Evolutionary conservation across 83 land plant genomes (phyloP).

Genomic region (Isoetes engelmannii): DNA sequence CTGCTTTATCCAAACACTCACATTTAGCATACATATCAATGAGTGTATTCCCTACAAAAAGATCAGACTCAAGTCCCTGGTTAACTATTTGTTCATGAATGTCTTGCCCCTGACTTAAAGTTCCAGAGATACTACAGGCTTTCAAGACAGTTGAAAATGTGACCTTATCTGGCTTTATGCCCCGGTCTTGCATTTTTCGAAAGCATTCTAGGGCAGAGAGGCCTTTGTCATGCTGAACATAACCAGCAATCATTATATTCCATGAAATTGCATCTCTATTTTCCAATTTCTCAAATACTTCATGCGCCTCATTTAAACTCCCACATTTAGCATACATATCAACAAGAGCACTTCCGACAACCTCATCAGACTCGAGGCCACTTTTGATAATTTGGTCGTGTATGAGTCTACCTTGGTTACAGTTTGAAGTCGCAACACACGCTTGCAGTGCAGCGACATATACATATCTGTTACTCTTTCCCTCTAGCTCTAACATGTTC

Average conservation of each 20-base stretch:
- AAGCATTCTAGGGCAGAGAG: not conserved
- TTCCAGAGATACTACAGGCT: not conserved
- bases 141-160: not conserved
- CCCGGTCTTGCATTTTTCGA: not conserved
- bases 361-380: not conserved
- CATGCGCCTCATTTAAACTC: not conserved
- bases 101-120: not conserved
- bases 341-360: not conserved
- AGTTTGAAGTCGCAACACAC: no score
- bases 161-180: not conserved
- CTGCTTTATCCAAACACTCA: constrained; percentile 23
- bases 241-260: constrained; percentile 1
- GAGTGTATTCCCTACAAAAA: constrained; percentile 1
- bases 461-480: no score
- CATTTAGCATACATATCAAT: constrained; percentile 36
- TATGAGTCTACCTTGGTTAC: not conserved
- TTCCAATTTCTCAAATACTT: constrained; percentile 1
- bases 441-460: no score
- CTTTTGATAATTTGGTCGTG: constrained; percentile 4
- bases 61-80: constrained; percentile 9
- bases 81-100: constrained; percentile 5
- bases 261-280: not conserved
- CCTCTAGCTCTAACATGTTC: no score
- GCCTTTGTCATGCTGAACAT: not conserved
- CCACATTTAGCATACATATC: constrained; percentile 9